These are phyloP conservation scores for Coniochaeta hoffmannii DNA, from an alignment of 2,329 filamentous ascomycete genomes.

Conservation along the genomic window DNA sequence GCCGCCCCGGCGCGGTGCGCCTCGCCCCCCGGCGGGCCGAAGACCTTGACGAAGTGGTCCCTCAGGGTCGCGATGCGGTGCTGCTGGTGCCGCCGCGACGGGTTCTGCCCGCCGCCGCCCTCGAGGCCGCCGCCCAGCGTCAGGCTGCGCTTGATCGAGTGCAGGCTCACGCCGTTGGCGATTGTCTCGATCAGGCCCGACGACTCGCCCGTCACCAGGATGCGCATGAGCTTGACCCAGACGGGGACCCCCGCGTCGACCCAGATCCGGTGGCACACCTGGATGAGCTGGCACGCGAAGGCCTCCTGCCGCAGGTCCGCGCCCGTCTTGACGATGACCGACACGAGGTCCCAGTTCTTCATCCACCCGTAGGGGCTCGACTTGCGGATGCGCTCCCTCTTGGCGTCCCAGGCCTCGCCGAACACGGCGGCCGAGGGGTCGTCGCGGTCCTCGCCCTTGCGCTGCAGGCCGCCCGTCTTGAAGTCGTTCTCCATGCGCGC, in stretches of 20 bases:
- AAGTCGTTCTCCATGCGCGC: constrained; percentile 86
- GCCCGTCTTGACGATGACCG: constrained; percentile 82
- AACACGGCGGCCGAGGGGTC: constrained; percentile 82
- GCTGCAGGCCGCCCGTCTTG: constrained; percentile 75
- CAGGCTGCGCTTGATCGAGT: constrained; percentile 75
- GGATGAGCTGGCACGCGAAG: constrained; percentile 79
- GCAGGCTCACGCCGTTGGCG: constrained; percentile 79
- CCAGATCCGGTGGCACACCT: constrained; percentile 77
- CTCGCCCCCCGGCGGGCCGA: constrained; percentile 62
- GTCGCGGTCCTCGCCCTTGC: constrained; percentile 74
- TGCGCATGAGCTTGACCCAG: constrained; percentile 87
- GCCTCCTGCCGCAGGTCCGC: constrained; percentile 78
- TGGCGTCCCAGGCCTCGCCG: constrained; percentile 77
- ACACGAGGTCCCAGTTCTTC: constrained; percentile 84
- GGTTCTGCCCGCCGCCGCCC: constrained; percentile 63
- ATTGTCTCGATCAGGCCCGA: constrained; percentile 83
- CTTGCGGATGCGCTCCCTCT: constrained; percentile 76
- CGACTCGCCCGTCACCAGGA: constrained; percentile 76
- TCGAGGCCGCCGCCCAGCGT: constrained; percentile 70
- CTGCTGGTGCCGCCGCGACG: constrained; percentile 63
- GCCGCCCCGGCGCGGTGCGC: constrained; percentile 65
- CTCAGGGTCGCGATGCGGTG: constrained; percentile 72
- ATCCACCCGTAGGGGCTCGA: constrained; percentile 82
- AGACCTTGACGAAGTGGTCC: constrained; percentile 76
- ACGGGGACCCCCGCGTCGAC: constrained; percentile 65